Conservation (phyloP, 257 asterid species). For the Ehretia macrophylla region DNA sequence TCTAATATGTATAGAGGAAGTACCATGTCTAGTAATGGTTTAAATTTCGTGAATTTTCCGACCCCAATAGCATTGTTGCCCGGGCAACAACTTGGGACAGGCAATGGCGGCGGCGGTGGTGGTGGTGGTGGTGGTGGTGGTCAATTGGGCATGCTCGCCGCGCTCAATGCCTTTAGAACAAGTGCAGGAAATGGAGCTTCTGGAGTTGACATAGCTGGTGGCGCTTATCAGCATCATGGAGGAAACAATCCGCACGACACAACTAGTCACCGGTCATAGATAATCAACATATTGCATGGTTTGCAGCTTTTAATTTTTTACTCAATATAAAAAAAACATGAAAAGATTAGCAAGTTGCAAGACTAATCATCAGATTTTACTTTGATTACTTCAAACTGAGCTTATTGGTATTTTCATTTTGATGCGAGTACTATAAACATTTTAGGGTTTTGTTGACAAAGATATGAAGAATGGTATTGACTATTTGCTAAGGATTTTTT, state of each 20-base stretch:
- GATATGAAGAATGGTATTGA: no score
- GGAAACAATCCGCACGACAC: constrained; percentile 23
- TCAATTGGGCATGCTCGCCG: constrained; percentile 52
- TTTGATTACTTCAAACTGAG: no score
- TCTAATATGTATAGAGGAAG: constrained; percentile 26
- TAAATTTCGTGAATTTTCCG: constrained; percentile 55
- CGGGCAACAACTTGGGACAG: constrained; percentile 27
- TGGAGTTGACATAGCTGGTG: constrained; percentile 8
- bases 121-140: constrained; percentile 38
- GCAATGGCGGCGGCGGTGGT: constrained; percentile 13
- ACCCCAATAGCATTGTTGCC: constrained; percentile 31
- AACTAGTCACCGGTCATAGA: constrained; percentile 19
- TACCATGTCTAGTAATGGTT: constrained; percentile 27
- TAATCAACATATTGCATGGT: neutral
- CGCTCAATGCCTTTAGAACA: constrained; percentile 38
- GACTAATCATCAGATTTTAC: no score
- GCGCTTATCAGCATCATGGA: constrained; percentile 3
- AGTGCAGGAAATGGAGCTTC: constrained; percentile 21
- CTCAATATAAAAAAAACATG: no score
- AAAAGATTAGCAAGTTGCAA: no score
- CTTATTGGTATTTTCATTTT: no score
- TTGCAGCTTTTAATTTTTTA: no score
- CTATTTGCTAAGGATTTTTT: no score
- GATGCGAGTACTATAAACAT: no score
- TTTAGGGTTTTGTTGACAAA: no score